These are phyloP conservation scores for Eucalyptus shirleyi DNA, from an alignment of 345 rosid genomes.

Conservation along the genomic window DNA sequence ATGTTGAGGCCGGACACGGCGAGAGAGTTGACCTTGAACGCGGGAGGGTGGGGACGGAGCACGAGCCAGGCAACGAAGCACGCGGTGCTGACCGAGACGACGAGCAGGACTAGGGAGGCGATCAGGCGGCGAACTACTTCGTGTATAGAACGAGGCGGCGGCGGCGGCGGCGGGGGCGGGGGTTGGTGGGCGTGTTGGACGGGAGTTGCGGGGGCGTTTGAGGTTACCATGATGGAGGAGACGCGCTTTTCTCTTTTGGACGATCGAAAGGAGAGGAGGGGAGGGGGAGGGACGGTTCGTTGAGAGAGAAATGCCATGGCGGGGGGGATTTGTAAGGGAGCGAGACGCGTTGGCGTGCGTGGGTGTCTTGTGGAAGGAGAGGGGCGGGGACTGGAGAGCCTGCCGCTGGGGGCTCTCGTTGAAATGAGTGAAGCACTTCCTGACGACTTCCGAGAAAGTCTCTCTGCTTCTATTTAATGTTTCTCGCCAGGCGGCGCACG, in stretches of 20 bases:
- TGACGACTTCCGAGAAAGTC: not conserved
- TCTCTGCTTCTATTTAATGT: not conserved
- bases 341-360: not conserved
- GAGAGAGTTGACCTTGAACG: not conserved
- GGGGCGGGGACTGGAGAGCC: not conserved
- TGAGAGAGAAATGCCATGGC: not conserved
- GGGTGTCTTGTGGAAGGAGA: not conserved
- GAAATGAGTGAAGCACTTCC: not conserved
- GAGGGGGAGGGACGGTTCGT: not conserved
- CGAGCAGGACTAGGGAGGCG: not conserved
- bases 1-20: slow-evolving; percentile 1
- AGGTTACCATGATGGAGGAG: not conserved
- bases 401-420: not conserved
- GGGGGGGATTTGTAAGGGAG: not conserved
- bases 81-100: not conserved
- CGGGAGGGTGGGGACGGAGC: slow-evolving; percentile 6
- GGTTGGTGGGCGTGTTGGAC: not conserved
- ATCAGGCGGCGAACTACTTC: not conserved
- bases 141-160: not conserved
- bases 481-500: not conserved
- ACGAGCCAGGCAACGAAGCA: slow-evolving; percentile 2
- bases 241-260: not conserved
- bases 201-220: not conserved
- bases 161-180: too few species aligned
- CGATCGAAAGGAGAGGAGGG: not conserved